phyloP scores from a whole-genome alignment of 768 basidiomycete genomes.

The Termitomyces sp. region DNA sequence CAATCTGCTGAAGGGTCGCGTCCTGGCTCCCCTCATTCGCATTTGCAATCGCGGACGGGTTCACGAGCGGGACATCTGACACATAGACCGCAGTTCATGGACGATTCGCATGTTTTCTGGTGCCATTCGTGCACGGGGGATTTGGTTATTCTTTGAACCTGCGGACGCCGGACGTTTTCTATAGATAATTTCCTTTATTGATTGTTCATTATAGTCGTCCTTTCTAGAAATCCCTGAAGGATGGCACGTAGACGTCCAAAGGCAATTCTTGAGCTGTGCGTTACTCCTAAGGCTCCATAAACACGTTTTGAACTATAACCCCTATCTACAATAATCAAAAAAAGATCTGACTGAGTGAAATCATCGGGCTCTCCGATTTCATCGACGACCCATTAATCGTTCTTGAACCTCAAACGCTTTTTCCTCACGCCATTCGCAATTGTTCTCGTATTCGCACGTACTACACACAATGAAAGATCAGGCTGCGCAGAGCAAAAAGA shows the following conservation, averaged over 20 bases:
- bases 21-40: constrained; percentile 15
- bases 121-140: constrained; percentile 80
- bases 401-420: constrained; percentile 36
- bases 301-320: not conserved
- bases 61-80: constrained; percentile 15
- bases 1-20: constrained; percentile 31
- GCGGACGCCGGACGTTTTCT: not conserved
- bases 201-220: not conserved
- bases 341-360: not conserved
- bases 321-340: too few relatives aligned
- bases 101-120: constrained; percentile 89
- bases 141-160: constrained; percentile 59
- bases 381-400: not conserved
- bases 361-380: not conserved
- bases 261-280: not conserved
- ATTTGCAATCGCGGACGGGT: constrained; percentile 14
- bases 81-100: constrained; percentile 70
- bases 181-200: not conserved
- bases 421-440: constrained; percentile 77
- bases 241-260: too few relatives aligned
- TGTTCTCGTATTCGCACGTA: constrained; percentile 65
- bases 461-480: constrained; percentile 22
- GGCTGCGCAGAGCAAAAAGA: not conserved
- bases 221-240: not conserved
- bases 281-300: not conserved